phyloP scores from a whole-genome alignment of 805 yeast species.

The Wickerhamiella occidentalis region DNA sequence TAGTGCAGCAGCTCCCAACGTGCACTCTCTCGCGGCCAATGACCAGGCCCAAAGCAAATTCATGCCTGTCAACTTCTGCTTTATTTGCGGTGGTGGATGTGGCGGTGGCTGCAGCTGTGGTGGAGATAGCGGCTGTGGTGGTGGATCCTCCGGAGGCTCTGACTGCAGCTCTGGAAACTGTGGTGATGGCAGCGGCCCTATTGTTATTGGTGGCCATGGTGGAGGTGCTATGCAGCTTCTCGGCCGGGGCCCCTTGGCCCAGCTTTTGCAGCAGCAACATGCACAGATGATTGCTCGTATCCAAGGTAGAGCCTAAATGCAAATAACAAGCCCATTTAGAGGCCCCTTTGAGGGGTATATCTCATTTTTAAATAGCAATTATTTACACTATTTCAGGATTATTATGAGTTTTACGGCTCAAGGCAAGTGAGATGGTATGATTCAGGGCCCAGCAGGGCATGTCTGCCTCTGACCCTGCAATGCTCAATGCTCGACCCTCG shows the following conservation, averaged over 20 bases:
- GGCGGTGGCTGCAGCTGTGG: constrained; percentile 1
- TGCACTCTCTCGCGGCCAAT: neutral
- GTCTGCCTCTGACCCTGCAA: too few species aligned
- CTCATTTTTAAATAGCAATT: too few species aligned
- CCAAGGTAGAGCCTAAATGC: neutral
- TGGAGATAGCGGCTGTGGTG: neutral
- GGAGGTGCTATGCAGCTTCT: neutral
- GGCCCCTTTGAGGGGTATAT: neutral
- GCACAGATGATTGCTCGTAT: neutral
- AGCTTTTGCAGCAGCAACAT: constrained; percentile 1
- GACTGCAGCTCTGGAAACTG: neutral
- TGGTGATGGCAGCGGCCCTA: constrained; percentile 2
- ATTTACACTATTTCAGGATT: too few species aligned
- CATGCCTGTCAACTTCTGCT: neutral
- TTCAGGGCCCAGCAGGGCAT: too few species aligned
- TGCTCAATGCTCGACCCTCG: too few species aligned
- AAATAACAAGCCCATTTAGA: neutral
- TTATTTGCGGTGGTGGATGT: neutral
- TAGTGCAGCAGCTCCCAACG: neutral
- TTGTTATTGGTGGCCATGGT: neutral
- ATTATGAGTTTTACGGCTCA: too few species aligned
- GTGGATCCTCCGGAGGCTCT: neutral
- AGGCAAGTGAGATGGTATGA: too few species aligned
- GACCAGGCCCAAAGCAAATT: neutral
- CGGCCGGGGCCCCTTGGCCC: neutral